Evolutionary conservation across 139 green algal species (phyloP), one percentile per base, ranked within the genome.

Genomic region (Chlorella sp.): DNA sequence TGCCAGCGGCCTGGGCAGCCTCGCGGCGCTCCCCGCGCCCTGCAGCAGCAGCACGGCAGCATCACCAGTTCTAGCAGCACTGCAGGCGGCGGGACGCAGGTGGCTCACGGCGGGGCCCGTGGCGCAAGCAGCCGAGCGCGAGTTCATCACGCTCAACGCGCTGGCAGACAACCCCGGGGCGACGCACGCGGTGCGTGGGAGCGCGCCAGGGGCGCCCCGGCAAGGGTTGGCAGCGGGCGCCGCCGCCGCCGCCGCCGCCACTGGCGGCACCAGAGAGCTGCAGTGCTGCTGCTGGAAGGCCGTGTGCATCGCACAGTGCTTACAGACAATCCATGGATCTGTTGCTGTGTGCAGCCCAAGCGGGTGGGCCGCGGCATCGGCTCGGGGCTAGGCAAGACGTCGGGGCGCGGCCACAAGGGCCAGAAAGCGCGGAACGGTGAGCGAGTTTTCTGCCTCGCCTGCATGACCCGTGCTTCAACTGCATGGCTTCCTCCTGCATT

Each of bases 321-420:
- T 30, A 5, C 32, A 47, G 20, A 17, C 17, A 3, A 7, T 51
- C 47, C 4, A 2, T 34, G 3, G n/a, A 26, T 78, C 12, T 34
- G 39, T 23, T 32, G 6, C 7, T 67, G 30, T 30, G 30, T 78
- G 78, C 85, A 92, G 89, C 7, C 20, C 57, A 94, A 92, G 71
- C 87, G 93, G 13, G 74, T 96, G 21, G 94, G 94, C 0, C 82
- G 94, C 34, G 94, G 94, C 34, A 94, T 93, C 55, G 94, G 94
- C 28, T 94, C 90, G 23, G 91, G 94, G 17, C 83, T 91, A 38
- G 94, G 94, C 51, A 97, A 97, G 80, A 97, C 94, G 2, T 88
- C 91, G 7, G 93, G 93, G 23, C 44, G 92, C 17, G 94, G 94
- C 21, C 93, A 96, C 84, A 97, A 97, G 80, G 94, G 94, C 11